Base-by-base conservation (phyloP, 2,329 filamentous ascomycete genomes). In the Paracoccidioides lutzii region DNA sequence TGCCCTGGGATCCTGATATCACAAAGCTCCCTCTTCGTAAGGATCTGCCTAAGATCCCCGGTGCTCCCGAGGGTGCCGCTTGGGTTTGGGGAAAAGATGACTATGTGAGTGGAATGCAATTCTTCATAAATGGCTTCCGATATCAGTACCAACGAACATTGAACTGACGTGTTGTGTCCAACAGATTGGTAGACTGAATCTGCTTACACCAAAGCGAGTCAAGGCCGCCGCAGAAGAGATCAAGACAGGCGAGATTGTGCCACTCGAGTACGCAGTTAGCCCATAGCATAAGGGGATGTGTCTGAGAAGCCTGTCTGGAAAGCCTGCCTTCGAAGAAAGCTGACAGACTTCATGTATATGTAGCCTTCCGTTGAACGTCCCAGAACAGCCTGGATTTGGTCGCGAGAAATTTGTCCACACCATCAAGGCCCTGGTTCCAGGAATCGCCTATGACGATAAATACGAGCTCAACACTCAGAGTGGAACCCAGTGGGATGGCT, bases 41-140 rank as follows among this genome's bases (percentile, higher is more conserved):
- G 54, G 75, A 82, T 52, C 69, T 82, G 3, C 78, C 78, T 22
- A 61, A 67, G 22, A 72, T 81, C 41, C 67, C 74, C 0, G 76
- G 75, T 38, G 78, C 78, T 1, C 80, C 79, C 0, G 69, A 76
- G 15, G 77, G 73, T 33, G 78, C 80, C 15, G 79, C 79, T 15
- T 83, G 80, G 80, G 76, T 81, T 32, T 82, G 80, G 80, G 80
- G 80, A 10, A 70, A 77, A 43, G 71, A 80, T 63, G 79, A 81
- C 60, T 69, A 73, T 59, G 73, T 79, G 60, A n/a, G 61, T 59
- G 15, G 49, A 43, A 43, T 28, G 35, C 35, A 12, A 8, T 32
- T 9, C 48, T 45, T 28, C 33, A 8, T 32, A 37, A 42, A 35
- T 32, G 22, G 10, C 14, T 10, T 14, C 35, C 28, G 8, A 15